A percentile compares a stretch with the other conserved stretches of the same genome.
Conservation (phyloP, 106 monocot genomes). For the Dioscorea dumetorum region DNA sequence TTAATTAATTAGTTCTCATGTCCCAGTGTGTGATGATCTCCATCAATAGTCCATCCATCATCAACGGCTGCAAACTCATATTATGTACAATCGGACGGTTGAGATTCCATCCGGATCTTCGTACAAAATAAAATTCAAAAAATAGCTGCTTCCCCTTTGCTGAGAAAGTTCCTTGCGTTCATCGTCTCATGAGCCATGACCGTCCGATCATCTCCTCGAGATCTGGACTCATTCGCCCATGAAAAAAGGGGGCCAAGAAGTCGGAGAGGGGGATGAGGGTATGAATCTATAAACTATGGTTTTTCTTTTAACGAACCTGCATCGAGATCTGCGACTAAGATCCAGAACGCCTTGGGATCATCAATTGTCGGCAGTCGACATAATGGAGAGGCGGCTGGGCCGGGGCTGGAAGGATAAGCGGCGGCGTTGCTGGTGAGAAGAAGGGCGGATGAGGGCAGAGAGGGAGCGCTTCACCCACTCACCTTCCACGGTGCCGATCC, state of each 20-base stretch:
- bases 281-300: background rate
- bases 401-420: slow-evolving; percentile 57
- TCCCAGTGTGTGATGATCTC: background rate
- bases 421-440: slow-evolving; percentile 70
- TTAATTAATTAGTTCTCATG: background rate
- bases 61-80: background rate
- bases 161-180: background rate
- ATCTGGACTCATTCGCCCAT: background rate
- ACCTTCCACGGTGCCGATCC: slow-evolving; percentile 86
- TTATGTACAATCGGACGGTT: slow-evolving; percentile 4
- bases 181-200: background rate
- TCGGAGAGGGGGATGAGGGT: background rate
- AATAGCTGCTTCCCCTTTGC: background rate
- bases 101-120: background rate
- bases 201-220: background rate
- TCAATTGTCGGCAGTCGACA: slow-evolving; percentile 52
- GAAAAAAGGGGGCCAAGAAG: too few relatives aligned
- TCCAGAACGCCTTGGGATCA: background rate
- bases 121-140: slow-evolving; percentile 6
- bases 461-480: slow-evolving; percentile 72
- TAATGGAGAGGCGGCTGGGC: slow-evolving; percentile 70
- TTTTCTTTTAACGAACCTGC: slow-evolving; percentile 32
- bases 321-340: background rate
- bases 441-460: slow-evolving; percentile 74
- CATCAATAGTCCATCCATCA: background rate